These are phyloP conservation scores for Jacaranda mimosifolia DNA, from an alignment of 257 asterid species.

Conservation along the genomic window DNA sequence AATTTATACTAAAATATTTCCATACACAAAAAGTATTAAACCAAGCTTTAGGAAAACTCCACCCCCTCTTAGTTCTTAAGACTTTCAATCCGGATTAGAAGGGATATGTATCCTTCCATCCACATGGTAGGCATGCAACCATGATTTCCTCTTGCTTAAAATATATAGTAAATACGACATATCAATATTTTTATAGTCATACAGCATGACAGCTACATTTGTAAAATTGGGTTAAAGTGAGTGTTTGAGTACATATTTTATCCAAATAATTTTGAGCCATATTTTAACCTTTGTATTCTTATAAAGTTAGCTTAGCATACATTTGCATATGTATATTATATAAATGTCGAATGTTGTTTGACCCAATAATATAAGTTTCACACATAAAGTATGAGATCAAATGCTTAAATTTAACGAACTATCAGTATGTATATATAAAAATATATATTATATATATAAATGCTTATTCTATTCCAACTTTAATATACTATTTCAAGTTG, in stretches of 20 bases:
- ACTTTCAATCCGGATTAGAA: slow-evolving; percentile 35
- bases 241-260: not conserved
- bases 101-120: slow-evolving; percentile 35
- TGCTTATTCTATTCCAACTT: not conserved
- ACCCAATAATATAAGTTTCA: too few species aligned
- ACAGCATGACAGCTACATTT: not conserved
- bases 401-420: too few species aligned
- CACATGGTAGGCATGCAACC: slow-evolving; percentile 26
- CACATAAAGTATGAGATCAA: too few species aligned
- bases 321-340: too few species aligned
- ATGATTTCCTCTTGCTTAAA: not conserved
- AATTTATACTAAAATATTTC: slow-evolving; percentile 18
- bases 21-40: slow-evolving; percentile 4
- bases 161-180: not conserved
- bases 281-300: not conserved
- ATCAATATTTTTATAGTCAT: not conserved
- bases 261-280: not conserved
- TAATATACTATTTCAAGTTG: too few species aligned
- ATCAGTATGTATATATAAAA: too few species aligned
- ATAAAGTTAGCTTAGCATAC: too few species aligned
- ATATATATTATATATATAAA: too few species aligned
- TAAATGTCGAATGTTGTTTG: too few species aligned
- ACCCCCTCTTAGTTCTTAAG: not conserved
- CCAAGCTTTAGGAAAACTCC: not conserved
- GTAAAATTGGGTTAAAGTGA: not conserved